Evolutionary conservation across 2,329 filamentous ascomycete species (phyloP), one percentile per base, ranked within the genome.

Genomic region (Trichoderma sp.): DNA sequence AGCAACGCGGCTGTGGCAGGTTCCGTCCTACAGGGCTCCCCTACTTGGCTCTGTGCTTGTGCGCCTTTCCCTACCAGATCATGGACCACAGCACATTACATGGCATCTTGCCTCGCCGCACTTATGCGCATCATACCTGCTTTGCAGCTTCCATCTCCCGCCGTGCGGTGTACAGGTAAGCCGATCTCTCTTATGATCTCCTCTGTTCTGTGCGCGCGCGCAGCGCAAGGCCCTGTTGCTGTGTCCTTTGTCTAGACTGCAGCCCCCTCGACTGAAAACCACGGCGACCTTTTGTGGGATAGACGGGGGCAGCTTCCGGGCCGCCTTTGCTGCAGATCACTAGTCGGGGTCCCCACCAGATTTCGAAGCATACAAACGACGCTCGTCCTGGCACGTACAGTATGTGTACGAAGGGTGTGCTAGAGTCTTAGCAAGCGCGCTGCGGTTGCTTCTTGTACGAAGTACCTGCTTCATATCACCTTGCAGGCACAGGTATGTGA

Each of bases 41-140:
- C 58, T 37, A 34, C 29, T 54, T 56, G 27, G 39, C 64, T 50
- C 53, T 50, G 39, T 37, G 64, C 64, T 58, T 54, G 52, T 58
- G 34, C 42, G 32, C 39, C 37, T 56, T 22, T n/a, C 54, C 64
- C 56, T 61, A 34, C 63, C 39, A 61, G 34, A 52, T 59, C 57
- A 56, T 58, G 39, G 56, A 50, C 54, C 53, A 60, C 61, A 39
- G 61, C 39, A 42, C 60, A 29, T 17, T 63, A 61, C 58, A 50
- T 50, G 27, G 42, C 60, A 42, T 56, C 50, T 42, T 34, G 17
- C 61, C 45, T 37, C 34, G 35, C 53, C 34, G 73, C 71, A 75
- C 71, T 74, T 77, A 78, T 78, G 77, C 76, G 76, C 71, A 76
- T 76, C 77, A 78, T 78, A 77, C 76, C 50, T 78, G 74, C 77